Evolutionary conservation across 495 filamentous ascomycete genomes (phyloP).

Genomic region (Mytilinidion resinicola): DNA sequence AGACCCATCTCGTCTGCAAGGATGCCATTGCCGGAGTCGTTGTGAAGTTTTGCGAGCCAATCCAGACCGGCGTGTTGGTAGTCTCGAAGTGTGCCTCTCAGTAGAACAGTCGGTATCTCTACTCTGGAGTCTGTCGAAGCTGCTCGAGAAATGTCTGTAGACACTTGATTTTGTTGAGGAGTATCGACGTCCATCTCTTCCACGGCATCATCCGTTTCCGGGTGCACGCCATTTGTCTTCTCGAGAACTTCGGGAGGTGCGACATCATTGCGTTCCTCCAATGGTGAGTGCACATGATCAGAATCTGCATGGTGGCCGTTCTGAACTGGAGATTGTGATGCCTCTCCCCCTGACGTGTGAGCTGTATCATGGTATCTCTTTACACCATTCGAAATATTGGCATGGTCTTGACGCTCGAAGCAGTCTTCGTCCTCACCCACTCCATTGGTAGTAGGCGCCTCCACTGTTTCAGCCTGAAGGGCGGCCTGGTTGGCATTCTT

Average conservation of each 20-base stretch:
- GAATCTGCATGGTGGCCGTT: no score
- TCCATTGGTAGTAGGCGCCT: neutral
- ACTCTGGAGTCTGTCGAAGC: conserved; percentile 16
- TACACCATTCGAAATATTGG: neutral
- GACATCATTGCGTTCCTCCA: no score
- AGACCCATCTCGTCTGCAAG: conserved; percentile 99
- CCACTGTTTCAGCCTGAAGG: neutral
- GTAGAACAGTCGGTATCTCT: conserved; percentile 61
- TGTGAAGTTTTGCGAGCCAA: conserved; percentile 90
- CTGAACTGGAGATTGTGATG: no score
- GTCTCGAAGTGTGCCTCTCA: conserved; percentile 86
- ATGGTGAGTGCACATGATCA: no score
- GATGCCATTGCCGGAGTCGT: conserved; percentile 92
- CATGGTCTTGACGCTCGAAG: neutral
- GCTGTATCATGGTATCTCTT: no score
- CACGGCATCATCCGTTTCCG: conserved; percentile 1
- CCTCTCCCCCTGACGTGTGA: no score
- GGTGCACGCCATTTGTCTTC: no score
- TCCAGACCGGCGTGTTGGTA: conserved; percentile 96
- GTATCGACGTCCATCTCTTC: neutral
- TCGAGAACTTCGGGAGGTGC: no score
- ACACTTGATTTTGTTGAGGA: neutral
- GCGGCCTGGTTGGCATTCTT: conserved; percentile 16
- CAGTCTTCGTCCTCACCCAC: conserved; percentile 3
- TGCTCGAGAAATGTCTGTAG: conserved; percentile 12